These are phyloP conservation scores for Kodamaea anthophila DNA, from an alignment of 1,139 yeast species.

Conservation along the genomic window DNA sequence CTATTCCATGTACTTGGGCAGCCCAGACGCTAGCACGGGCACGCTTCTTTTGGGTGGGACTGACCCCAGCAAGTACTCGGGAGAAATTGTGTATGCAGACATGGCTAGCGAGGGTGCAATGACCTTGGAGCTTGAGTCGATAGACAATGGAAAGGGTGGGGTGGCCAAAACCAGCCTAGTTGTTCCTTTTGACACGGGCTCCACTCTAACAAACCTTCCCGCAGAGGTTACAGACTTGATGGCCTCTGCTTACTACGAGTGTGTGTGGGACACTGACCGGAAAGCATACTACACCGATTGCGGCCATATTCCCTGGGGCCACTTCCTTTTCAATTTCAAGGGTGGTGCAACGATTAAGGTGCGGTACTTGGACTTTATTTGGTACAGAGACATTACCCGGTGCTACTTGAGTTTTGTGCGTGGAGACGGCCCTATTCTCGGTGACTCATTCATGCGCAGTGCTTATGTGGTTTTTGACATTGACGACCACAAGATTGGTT, in stretches of 20 bases:
- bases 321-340: constrained; percentile 5
- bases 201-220: constrained; percentile 55
- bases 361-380: constrained; percentile 4
- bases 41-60: constrained; percentile 25
- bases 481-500: constrained; percentile 13
- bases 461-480: constrained; percentile 20
- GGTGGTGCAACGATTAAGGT: constrained; percentile 3
- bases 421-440: constrained; percentile 6
- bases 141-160: constrained; percentile 5
- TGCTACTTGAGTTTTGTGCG: constrained; percentile 7
- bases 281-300: constrained; percentile 5
- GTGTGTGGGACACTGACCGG: constrained; percentile 1
- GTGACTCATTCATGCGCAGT: constrained; percentile 17
- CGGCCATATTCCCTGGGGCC: constrained; percentile 5
- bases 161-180: constrained; percentile 12
- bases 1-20: constrained; percentile 18
- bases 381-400: constrained; percentile 3
- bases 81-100: constrained; percentile 11
- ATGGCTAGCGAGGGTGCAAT: constrained; percentile 3
- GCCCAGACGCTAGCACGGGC: constrained; percentile 14
- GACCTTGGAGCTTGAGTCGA: constrained; percentile 5
- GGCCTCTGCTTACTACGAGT: constrained; percentile 17
- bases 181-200: constrained; percentile 62
- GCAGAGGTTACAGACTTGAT: constrained; percentile 27
- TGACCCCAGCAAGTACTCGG: constrained; percentile 23